A percentile compares a stretch with the other conserved stretches of the same genome.
Evolutionary conservation across 441 rosid genomes (phyloP).

Genomic region (Omphalea diandra): DNA sequence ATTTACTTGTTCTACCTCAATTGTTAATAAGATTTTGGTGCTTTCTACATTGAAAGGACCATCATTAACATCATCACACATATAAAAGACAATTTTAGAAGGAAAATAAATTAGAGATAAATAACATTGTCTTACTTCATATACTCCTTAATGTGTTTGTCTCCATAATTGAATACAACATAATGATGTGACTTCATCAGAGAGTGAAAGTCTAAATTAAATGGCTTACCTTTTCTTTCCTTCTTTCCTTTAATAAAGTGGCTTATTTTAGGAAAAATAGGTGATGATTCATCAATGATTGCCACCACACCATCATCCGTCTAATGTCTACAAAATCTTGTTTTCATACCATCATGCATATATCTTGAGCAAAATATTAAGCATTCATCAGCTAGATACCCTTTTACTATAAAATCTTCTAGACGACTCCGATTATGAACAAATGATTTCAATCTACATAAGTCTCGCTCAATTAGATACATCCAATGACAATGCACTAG

Average conservation of each 20-base stretch:
- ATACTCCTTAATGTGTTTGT: background rate
- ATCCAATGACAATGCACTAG: background rate
- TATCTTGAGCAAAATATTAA: too few species aligned
- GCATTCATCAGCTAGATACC: too few species aligned
- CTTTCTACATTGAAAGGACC: background rate
- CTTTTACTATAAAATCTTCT: too few species aligned
- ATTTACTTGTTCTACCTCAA: background rate
- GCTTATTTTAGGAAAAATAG: too few species aligned
- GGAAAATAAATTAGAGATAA: too few species aligned
- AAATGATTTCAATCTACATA: slow-evolving; percentile 4
- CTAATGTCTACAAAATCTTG: background rate
- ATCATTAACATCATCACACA: too few species aligned
- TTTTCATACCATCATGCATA: too few species aligned
- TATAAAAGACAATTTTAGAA: too few species aligned
- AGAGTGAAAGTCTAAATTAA: background rate
- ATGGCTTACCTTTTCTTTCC: background rate
- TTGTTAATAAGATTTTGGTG: background rate
- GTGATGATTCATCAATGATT: too few species aligned
- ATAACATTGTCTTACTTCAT: background rate
- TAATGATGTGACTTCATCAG: too few species aligned
- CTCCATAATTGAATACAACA: background rate
- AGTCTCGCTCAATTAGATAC: background rate
- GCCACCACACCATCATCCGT: background rate
- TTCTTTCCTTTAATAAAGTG: too few species aligned
- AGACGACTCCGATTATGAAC: background rate